Conservation (phyloP, 2,329 filamentous ascomycete species). For the Fusarium tanahbumbuense region DNA sequence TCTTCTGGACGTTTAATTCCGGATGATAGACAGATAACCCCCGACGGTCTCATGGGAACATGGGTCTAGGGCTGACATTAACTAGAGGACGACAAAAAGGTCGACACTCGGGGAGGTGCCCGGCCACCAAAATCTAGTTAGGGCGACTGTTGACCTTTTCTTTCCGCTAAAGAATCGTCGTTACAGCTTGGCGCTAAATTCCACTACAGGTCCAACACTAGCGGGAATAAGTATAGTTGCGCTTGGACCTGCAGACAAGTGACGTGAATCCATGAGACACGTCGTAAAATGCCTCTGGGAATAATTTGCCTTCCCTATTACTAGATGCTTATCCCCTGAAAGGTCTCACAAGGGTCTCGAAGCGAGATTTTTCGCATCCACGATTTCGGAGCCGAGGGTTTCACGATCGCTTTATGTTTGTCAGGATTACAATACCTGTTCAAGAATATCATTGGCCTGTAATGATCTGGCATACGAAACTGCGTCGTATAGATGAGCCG, state of each 20-base stretch:
- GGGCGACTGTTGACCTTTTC: not conserved
- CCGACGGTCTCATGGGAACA: not conserved
- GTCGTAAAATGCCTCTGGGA: not conserved
- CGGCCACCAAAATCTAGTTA: not conserved
- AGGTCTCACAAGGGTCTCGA: not conserved
- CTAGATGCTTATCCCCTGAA: not conserved
- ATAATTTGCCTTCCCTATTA: not conserved
- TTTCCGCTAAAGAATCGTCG: not conserved
- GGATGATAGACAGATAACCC: not conserved
- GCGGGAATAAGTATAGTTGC: constrained; percentile 2
- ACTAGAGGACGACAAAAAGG: not conserved
- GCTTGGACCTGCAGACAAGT: not conserved
- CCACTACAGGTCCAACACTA: not conserved
- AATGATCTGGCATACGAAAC: not conserved
- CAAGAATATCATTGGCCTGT: no score
- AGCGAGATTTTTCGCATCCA: not conserved
- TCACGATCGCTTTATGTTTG: not conserved
- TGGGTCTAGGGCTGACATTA: not conserved
- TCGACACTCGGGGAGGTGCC: not conserved
- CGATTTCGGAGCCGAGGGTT: not conserved
- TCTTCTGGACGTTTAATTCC: not conserved
- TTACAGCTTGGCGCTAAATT: not conserved
- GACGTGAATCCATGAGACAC: not conserved
- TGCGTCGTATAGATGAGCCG: not conserved
- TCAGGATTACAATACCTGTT: not conserved